phyloP scores from a whole-genome alignment of 2,329 filamentous ascomycete species.

The Penicillium sp. region DNA sequence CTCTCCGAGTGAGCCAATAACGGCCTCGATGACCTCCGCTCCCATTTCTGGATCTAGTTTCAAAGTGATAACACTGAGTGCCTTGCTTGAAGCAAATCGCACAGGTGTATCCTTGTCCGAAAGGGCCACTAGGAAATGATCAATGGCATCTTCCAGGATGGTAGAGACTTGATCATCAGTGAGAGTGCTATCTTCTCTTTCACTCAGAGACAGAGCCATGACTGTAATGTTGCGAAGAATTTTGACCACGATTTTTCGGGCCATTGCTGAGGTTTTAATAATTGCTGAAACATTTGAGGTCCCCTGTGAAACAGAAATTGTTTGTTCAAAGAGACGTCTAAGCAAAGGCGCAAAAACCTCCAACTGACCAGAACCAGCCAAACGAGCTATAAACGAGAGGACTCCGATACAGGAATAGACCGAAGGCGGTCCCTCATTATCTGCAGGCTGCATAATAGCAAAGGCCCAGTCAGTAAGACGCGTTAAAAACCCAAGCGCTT shows the following conservation, averaged over 20 bases:
- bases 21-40: conserved; percentile 79
- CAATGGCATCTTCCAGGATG: conserved; percentile 76
- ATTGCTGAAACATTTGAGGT: conserved; percentile 51
- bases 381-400: conserved; percentile 74
- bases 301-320: conserved; percentile 58
- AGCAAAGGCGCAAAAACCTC: conserved; percentile 71
- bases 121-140: conserved; percentile 73
- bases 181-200: conserved; percentile 28
- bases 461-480: conserved; percentile 71
- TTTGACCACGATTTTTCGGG: conserved; percentile 80
- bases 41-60: conserved; percentile 80
- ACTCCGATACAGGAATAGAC: conserved; percentile 77
- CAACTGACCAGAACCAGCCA: conserved; percentile 70
- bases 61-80: conserved; percentile 80
- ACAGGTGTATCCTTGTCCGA: conserved; percentile 90
- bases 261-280: conserved; percentile 71
- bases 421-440: conserved; percentile 43
- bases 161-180: conserved; percentile 43
- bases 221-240: conserved; percentile 73
- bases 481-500: conserved; percentile 67
- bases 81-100: conserved; percentile 86
- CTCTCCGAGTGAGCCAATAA: conserved; percentile 67
- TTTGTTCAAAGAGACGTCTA: conserved; percentile 63
- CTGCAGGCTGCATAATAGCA: conserved; percentile 53
- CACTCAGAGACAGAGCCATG: conserved; percentile 59